Conservation (phyloP, 148 eudicot genomes). For the Arbutus unedo region DNA sequence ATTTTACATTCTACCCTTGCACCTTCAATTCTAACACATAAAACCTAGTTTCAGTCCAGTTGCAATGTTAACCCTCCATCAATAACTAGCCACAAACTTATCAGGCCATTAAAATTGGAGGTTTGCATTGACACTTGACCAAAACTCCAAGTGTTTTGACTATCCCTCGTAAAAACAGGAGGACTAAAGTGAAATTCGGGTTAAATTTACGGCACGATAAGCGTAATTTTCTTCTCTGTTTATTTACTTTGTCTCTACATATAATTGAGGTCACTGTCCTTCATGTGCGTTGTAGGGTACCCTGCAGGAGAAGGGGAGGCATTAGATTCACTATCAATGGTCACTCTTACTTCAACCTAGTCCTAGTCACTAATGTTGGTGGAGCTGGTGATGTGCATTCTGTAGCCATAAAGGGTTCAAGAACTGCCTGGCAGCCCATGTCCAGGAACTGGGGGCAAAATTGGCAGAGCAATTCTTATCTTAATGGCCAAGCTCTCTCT, state of each 20-base stretch:
- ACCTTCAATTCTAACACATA: no score
- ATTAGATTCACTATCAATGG: conserved; percentile 57
- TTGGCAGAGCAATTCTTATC: conserved; percentile 57
- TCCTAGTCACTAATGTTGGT: conserved; percentile 48
- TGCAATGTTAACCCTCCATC: no score
- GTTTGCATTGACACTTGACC: no score
- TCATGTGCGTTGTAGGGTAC: conserved; percentile 33
- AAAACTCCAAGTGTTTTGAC: no score
- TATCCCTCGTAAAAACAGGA: no score
- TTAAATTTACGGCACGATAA: no score
- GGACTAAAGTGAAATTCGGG: no score
- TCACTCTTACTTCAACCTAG: conserved; percentile 57
- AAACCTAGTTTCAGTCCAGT: no score
- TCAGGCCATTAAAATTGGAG: no score
- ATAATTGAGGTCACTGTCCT: neutral
- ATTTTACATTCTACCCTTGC: no score
- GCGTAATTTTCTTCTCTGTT: no score
- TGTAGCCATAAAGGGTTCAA: conserved; percentile 48
- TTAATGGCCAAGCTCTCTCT: conserved; percentile 48
- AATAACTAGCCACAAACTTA: no score
- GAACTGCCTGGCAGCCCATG: conserved; percentile 50
- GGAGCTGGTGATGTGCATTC: conserved; percentile 54
- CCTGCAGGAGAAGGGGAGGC: conserved; percentile 57
- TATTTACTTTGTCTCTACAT: neutral
- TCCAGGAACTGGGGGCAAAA: conserved; percentile 63